phyloP scores from a whole-genome alignment of 805 yeast species.

The Kuraishia ogatae region DNA sequence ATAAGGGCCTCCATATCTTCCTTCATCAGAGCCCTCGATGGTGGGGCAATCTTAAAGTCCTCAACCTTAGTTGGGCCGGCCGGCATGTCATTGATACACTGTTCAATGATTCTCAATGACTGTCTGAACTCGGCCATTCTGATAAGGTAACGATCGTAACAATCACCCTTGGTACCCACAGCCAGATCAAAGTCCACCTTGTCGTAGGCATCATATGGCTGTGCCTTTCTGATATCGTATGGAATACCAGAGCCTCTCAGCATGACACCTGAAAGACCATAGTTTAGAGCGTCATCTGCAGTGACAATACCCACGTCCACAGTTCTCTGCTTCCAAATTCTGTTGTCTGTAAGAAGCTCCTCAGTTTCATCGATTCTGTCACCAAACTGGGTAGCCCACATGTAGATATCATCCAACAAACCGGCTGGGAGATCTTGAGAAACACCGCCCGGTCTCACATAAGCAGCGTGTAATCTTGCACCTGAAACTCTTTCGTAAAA shows the following conservation, averaged over 20 bases:
- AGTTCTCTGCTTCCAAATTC: slow-evolving; percentile 89
- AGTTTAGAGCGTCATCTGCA: slow-evolving; percentile 82
- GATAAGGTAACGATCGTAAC: slow-evolving; percentile 81
- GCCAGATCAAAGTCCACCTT: slow-evolving; percentile 80
- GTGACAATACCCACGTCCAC: slow-evolving; percentile 70
- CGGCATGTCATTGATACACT: slow-evolving; percentile 87
- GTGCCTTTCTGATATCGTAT: slow-evolving; percentile 75
- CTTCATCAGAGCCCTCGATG: slow-evolving; percentile 76
- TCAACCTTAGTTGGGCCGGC: slow-evolving; percentile 88
- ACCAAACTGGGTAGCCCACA: slow-evolving; percentile 96
- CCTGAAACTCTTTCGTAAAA: slow-evolving; percentile 87
- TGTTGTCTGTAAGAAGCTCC: slow-evolving; percentile 81
- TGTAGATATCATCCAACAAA: slow-evolving; percentile 78
- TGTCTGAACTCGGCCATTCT: slow-evolving; percentile 93
- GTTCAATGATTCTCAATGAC: slow-evolving; percentile 80
- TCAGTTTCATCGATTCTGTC: slow-evolving; percentile 88
- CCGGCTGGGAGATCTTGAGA: slow-evolving; percentile 84
- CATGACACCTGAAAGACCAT: slow-evolving; percentile 80
- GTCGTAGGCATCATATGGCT: slow-evolving; percentile 87
- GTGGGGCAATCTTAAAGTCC: slow-evolving; percentile 79
- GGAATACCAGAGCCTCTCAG: slow-evolving; percentile 88
- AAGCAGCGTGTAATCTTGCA: slow-evolving; percentile 83
- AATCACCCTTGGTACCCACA: slow-evolving; percentile 83
- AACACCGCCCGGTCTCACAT: slow-evolving; percentile 89
- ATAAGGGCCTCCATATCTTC: slow-evolving; percentile 89